Conservation (phyloP, 1,284 basidiomycete species). For the Papiliotrema nemorosa region DNA sequence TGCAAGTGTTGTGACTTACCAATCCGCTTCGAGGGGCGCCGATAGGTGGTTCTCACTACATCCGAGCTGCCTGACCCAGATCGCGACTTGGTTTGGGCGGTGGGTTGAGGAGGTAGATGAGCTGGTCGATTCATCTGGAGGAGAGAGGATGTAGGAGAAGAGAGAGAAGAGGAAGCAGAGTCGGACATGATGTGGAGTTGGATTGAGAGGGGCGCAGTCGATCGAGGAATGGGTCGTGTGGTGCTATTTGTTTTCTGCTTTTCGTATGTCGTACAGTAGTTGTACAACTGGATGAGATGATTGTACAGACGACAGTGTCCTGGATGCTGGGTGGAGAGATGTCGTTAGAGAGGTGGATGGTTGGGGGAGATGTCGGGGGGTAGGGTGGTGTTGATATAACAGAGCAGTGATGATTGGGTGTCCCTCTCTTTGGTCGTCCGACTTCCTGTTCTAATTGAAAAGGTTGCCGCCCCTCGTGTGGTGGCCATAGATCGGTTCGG, state of each 20-base stretch:
- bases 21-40: slow-evolving; percentile 3
- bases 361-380: too few relatives aligned
- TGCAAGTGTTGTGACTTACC: slow-evolving; percentile 18
- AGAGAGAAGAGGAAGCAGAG: slow-evolving; percentile 15
- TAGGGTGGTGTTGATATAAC: too few relatives aligned
- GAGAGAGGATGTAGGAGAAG: slow-evolving; percentile 35
- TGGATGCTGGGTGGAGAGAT: too few relatives aligned
- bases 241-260: neutral
- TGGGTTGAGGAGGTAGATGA: slow-evolving; percentile 19
- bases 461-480: too few relatives aligned
- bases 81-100: neutral
- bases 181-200: slow-evolving; percentile 1
- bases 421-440: too few relatives aligned
- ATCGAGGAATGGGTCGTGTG: neutral
- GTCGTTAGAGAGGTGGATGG: too few relatives aligned
- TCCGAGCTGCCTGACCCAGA: neutral
- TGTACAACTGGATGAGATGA: neutral
- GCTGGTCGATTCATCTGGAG: slow-evolving; percentile 36
- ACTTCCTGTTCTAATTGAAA: too few relatives aligned
- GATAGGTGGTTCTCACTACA: neutral
- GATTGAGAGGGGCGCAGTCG: neutral
- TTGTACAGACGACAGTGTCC: too few relatives aligned
- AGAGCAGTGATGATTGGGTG: too few relatives aligned
- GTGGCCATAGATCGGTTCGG: too few relatives aligned
- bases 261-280: neutral